phyloP scores from a whole-genome alignment of 225 moss, liverwort and hornwort genomes.

The Polytrichum formosum region DNA sequence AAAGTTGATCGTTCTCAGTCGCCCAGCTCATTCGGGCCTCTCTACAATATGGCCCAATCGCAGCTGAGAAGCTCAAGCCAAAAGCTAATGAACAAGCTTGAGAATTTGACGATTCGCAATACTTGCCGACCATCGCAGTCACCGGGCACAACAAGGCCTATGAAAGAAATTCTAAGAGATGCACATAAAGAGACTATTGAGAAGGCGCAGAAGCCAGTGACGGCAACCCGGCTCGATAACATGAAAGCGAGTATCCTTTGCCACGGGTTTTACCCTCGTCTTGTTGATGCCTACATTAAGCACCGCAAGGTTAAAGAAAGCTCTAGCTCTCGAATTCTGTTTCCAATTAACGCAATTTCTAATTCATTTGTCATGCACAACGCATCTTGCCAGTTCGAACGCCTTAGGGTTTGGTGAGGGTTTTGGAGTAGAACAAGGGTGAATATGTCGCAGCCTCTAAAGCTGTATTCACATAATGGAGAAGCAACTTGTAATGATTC shows the following conservation, averaged over 20 bases:
- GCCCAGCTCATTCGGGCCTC: too few species aligned
- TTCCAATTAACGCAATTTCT: background rate
- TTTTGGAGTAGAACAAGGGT: too few species aligned
- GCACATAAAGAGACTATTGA: background rate
- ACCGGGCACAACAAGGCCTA: background rate
- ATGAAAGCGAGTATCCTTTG: constrained; percentile 25
- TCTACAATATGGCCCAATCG: constrained; percentile 20
- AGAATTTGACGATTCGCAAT: constrained; percentile 1
- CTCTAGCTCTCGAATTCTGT: background rate
- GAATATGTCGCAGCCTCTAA: too few species aligned
- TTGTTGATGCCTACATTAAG: constrained; percentile 14
- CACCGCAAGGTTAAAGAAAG: constrained; percentile 12
- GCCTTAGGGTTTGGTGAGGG: too few species aligned
- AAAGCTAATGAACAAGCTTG: constrained; percentile 6
- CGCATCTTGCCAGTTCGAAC: too few species aligned
- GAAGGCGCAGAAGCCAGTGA: background rate
- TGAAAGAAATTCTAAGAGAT: background rate
- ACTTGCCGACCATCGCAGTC: background rate
- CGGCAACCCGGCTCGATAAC: constrained; percentile 3
- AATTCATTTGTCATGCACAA: background rate
- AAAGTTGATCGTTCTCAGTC: too few species aligned
- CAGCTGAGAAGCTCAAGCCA: background rate
- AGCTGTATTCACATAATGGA: too few species aligned
- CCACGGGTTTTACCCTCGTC: constrained; percentile 7
- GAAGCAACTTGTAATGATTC: too few species aligned